Conservation (phyloP, 2,329 filamentous ascomycete species). For the Beauveria medogensis region DNA sequence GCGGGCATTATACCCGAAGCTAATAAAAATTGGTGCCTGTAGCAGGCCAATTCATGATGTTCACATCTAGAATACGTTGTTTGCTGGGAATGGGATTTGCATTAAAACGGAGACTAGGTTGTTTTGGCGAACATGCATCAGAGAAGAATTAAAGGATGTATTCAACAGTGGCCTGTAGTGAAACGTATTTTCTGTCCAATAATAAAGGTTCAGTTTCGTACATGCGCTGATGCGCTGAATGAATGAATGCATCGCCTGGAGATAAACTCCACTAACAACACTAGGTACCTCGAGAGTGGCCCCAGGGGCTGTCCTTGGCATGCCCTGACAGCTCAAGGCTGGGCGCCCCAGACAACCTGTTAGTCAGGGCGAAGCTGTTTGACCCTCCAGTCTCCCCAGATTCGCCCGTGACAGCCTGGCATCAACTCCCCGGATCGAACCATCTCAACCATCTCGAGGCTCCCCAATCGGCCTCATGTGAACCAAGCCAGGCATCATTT, state of each 20-base stretch:
- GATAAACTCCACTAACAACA: background rate
- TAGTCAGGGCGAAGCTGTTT: background rate
- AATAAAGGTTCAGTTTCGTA: background rate
- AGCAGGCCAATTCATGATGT: background rate
- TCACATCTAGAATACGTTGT: background rate
- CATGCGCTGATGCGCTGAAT: too few relatives aligned
- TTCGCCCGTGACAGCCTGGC: background rate
- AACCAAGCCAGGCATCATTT: background rate
- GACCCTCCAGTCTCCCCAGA: background rate
- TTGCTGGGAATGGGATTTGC: conserved; percentile 1
- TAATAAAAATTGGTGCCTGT: background rate
- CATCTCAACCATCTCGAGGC: background rate
- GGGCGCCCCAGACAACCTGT: background rate
- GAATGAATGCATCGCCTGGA: background rate
- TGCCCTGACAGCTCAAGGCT: background rate
- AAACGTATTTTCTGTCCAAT: background rate
- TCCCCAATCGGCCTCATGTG: conserved; percentile 5
- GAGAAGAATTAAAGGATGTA: background rate
- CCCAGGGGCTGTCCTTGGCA: background rate
- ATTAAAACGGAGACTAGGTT: background rate
- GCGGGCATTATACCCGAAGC: background rate
- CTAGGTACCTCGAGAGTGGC: background rate
- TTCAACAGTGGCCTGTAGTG: background rate
- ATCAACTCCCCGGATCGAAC: background rate
- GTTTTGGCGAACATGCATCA: conserved; percentile 4